These are phyloP conservation scores for Gracilaria gracilis DNA, from an alignment of 23 red algal genomes.

Conservation along the genomic window DNA sequence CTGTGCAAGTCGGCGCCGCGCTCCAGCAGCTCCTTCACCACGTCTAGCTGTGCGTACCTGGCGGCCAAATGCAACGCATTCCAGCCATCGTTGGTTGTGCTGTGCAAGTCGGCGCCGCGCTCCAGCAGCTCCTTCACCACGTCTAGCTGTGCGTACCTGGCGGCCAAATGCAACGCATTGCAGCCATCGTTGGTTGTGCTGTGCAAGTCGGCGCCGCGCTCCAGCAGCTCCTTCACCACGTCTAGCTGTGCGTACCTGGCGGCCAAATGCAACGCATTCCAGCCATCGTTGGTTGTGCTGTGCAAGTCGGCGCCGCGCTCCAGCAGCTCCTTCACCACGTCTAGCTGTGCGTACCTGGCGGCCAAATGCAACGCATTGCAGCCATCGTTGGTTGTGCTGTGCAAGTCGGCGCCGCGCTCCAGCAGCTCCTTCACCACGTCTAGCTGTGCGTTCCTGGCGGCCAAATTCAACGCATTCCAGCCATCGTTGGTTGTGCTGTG, in stretches of 20 bases:
- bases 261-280: background rate
- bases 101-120: background rate
- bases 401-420: background rate
- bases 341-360: background rate
- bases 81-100: background rate
- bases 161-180: background rate
- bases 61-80: background rate
- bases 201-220: background rate
- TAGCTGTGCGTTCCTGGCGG: background rate
- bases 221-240: background rate
- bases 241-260: background rate
- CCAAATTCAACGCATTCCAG: background rate
- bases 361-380: background rate
- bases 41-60: background rate
- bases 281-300: background rate
- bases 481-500: background rate
- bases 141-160: background rate
- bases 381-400: background rate
- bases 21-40: background rate
- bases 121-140: conserved; percentile 12
- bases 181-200: background rate
- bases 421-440: background rate
- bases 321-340: conserved; percentile 1
- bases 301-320: background rate
- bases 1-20: background rate